Conservation (phyloP, 2,329 filamentous ascomycete species). For the Coniochaeta ligniaria region DNA sequence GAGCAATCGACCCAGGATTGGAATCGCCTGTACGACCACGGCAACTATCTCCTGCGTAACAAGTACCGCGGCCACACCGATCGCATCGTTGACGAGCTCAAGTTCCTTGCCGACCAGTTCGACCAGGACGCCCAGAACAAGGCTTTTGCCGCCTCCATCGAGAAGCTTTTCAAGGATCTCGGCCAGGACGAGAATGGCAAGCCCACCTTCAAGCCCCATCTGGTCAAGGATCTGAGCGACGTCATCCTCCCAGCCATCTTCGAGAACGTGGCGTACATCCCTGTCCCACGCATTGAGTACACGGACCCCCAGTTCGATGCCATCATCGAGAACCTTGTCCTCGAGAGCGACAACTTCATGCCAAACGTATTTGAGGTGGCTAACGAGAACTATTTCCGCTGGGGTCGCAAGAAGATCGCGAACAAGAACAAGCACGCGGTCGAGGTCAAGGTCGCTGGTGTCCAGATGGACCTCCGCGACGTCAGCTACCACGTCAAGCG, state of each 20-base stretch:
- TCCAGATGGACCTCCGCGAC: conserved; percentile 88
- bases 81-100: conserved; percentile 79
- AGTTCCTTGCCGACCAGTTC: conserved; percentile 84
- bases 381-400: conserved; percentile 91
- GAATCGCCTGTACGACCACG: conserved; percentile 78
- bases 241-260: conserved; percentile 79
- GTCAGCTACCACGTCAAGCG: conserved; percentile 93
- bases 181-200: conserved; percentile 82
- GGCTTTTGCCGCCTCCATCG: conserved; percentile 64
- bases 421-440: conserved; percentile 75
- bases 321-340: conserved; percentile 86
- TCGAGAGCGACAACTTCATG: conserved; percentile 95
- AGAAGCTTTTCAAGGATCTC: conserved; percentile 82
- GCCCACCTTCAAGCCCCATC: conserved; percentile 82
- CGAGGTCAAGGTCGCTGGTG: conserved; percentile 77
- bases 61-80: conserved; percentile 85
- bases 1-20: conserved; percentile 74
- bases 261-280: conserved; percentile 81
- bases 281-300: conserved; percentile 90
- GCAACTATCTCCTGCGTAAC: conserved; percentile 77
- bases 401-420: conserved; percentile 80
- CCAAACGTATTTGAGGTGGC: conserved; percentile 85
- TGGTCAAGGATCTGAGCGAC: conserved; percentile 81
- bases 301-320: conserved; percentile 78
- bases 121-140: conserved; percentile 83